Evolutionary conservation across 805 yeast genomes (phyloP), one percentile per base, ranked within the genome.

Genomic region (Metschnikowia proteae): DNA sequence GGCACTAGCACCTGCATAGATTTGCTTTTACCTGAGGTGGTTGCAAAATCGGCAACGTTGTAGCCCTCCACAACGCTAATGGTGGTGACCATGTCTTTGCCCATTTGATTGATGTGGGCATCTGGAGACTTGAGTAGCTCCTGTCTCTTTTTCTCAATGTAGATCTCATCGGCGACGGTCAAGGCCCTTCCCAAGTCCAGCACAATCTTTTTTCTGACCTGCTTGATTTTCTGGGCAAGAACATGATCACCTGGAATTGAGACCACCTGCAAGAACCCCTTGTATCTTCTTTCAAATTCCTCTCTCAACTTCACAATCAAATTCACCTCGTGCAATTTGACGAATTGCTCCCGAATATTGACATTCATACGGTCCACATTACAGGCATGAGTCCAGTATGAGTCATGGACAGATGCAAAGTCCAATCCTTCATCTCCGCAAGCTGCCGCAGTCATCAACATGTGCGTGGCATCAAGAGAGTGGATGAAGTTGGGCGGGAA

Each of bases 361-460:
- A 58, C 60, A 65, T 83, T 88, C 94, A 92, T 84, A 3, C 61
- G 62, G 51, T 83, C 84, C 37, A 92, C 82, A 63, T 88, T 92
- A 43, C 81, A 71, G 1, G 99, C 97, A 64, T 94, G 98, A 0
- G 98, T 90, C 99, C 99, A 92, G 65, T 88, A 92, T 0, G 98
- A 92, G 65, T 92, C 99, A 67, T 92, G 99, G 25, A 92, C 99
- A 0, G 98, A 83, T 0, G 98, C 97, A 75, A 94, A 92, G 9
- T 82, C 73, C 43, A 94, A 67, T 0, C 80, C 81, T 1, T 63
- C 62, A 37, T 82, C 76, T 4, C 85, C 81, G 65, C 97, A 89
- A 25, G 82, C 82, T 44, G 81, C 74, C 0, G 97, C 96, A 6
- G 96, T 86, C 73, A 91, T 70, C 45, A 94, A 74, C 99, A 92